Conservation (phyloP, 2,329 filamentous ascomycete genomes). For the Tolypocladium guangdongense region DNA sequence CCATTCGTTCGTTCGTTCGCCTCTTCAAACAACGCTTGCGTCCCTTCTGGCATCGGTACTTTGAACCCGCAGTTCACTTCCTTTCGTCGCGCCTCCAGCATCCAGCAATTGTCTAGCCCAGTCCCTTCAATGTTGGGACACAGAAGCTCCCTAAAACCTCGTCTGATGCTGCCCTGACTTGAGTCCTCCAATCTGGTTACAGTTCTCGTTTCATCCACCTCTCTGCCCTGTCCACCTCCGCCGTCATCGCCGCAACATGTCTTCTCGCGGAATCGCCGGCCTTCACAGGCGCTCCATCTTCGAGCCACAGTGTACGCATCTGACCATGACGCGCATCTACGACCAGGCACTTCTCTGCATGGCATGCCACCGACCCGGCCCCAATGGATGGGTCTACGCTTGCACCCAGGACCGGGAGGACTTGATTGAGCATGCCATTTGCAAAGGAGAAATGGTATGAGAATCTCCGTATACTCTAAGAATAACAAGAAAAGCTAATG, state of each 20-base stretch:
- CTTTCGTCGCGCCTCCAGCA: neutral
- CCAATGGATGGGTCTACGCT: constrained; percentile 61
- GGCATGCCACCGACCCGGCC: constrained; percentile 42
- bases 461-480: neutral
- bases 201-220: neutral
- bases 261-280: constrained; percentile 1
- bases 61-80: neutral
- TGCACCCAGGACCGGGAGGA: constrained; percentile 55
- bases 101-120: neutral
- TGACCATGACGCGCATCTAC: constrained; percentile 57
- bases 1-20: neutral
- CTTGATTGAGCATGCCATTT: constrained; percentile 19
- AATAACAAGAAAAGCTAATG: neutral
- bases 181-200: neutral
- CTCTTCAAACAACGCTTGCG: neutral
- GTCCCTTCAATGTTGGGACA: neutral
- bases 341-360: constrained; percentile 41
- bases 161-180: neutral
- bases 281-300: constrained; percentile 10
- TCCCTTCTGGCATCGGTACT: neutral
- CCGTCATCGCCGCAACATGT: neutral
- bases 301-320: constrained; percentile 48
- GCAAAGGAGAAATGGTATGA: constrained; percentile 10
- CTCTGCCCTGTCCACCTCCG: neutral
- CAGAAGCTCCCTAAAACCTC: too few species aligned